Percentiles rank a stretch among this genome's conserved stretches.
Evolutionary conservation across 306 rosid species (phyloP).

Genomic region (Heteromeles arbutifolia): DNA sequence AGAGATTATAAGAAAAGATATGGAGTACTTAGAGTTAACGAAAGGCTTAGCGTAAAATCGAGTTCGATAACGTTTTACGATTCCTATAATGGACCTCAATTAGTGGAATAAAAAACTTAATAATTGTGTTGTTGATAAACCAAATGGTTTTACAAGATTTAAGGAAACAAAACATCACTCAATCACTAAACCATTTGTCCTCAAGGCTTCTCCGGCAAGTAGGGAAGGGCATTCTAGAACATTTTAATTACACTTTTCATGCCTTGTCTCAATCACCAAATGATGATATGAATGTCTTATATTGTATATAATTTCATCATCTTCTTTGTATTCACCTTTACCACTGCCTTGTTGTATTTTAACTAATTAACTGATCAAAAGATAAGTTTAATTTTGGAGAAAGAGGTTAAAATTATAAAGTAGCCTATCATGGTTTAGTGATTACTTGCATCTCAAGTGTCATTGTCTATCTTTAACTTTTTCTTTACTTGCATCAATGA

Average conservation of each 20-base stretch:
- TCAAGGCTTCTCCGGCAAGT: background rate
- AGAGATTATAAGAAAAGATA: too few species aligned
- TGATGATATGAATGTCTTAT: conserved; percentile 18
- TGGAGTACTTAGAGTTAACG: too few species aligned
- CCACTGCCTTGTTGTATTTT: background rate
- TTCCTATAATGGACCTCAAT: too few species aligned
- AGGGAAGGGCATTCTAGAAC: conserved; percentile 14
- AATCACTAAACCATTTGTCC: background rate
- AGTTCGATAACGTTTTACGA: fast-evolving
- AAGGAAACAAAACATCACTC: background rate
- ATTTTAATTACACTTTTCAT: conserved; percentile 14
- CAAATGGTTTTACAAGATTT: background rate
- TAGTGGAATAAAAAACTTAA: too few species aligned
- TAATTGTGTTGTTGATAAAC: too few species aligned
- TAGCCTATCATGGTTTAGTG: background rate
- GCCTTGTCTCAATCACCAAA: conserved; percentile 27
- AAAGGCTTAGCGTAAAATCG: too few species aligned
- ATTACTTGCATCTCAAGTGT: conserved; percentile 40
- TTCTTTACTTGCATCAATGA: conserved; percentile 3
- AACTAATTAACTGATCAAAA: background rate
- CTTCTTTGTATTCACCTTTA: background rate
- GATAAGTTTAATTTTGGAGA: background rate
- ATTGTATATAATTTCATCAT: background rate
- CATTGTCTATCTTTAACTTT: conserved; percentile 27
- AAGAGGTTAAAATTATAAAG: background rate